These are phyloP conservation scores for Alternaria sp. DNA, from an alignment of 2,329 filamentous ascomycete genomes.

Conservation along the genomic window DNA sequence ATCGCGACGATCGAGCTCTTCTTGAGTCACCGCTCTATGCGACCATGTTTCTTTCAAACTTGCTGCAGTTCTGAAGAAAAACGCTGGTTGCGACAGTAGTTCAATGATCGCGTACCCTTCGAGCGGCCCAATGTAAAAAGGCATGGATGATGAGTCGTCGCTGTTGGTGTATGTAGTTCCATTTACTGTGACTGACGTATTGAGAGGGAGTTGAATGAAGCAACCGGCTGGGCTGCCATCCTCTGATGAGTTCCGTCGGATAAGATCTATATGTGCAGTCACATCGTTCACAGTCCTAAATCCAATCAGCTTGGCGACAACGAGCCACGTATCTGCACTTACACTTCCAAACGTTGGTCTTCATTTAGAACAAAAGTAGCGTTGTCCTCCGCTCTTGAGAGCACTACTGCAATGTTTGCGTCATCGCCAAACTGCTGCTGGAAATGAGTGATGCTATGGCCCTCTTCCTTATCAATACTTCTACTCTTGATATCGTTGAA, in stretches of 20 bases:
- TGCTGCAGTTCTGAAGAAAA: conserved; percentile 25
- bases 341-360: conserved; percentile 12
- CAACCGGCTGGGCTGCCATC: not conserved
- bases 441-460: not conserved
- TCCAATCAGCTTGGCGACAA: not conserved
- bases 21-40: not conserved
- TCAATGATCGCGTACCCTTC: conserved; percentile 28
- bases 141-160: not conserved
- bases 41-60: conserved; percentile 1
- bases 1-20: conserved; percentile 1
- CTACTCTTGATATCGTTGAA: conserved; percentile 11
- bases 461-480: not conserved
- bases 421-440: not conserved
- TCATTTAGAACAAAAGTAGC: not conserved
- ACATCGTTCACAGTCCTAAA: not conserved
- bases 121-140: conserved; percentile 25
- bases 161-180: conserved; percentile 18
- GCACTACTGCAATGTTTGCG: conserved; percentile 1
- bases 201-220: conserved; percentile 17
- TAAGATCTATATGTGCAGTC: conserved; percentile 2
- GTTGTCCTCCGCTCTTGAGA: not conserved
- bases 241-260: not conserved
- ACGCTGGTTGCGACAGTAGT: conserved; percentile 22
- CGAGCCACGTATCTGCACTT: not conserved
- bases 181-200: conserved; percentile 22